Conservation (phyloP, 495 filamentous ascomycete genomes). For the Thermochaetoides thermophila region DNA sequence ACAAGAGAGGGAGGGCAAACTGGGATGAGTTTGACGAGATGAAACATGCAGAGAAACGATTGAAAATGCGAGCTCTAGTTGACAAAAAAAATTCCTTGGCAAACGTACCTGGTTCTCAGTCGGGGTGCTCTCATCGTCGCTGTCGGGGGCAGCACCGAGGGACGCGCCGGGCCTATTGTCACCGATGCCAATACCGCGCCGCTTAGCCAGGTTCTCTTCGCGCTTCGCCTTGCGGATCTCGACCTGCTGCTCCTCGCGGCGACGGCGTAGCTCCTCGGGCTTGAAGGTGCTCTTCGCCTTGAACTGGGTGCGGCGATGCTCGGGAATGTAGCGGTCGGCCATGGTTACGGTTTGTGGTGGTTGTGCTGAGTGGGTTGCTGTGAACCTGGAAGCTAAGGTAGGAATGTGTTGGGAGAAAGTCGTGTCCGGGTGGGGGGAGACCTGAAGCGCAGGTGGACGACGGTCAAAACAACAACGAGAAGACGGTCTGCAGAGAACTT, state of each 20-base stretch:
- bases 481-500: too few relatives aligned
- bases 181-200: slow-evolving; percentile 72
- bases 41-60: too few relatives aligned
- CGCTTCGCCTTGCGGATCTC: slow-evolving; percentile 97
- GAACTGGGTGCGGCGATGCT: slow-evolving; percentile 97
- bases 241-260: slow-evolving; percentile 96
- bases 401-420: slow-evolving; percentile 2
- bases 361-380: slow-evolving; percentile 14
- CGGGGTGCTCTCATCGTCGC: slow-evolving; percentile 88
- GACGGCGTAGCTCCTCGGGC: slow-evolving; percentile 94
- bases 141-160: slow-evolving; percentile 77
- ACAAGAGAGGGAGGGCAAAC: slow-evolving; percentile 1
- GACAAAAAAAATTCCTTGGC: slow-evolving; percentile 4
- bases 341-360: slow-evolving; percentile 42
- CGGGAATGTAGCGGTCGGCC: slow-evolving; percentile 97
- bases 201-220: slow-evolving; percentile 96
- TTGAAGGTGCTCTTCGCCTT: slow-evolving; percentile 98
- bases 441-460: too few relatives aligned
- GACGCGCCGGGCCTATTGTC: slow-evolving; percentile 75
- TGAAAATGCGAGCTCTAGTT: too few relatives aligned
- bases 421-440: too few relatives aligned
- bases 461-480: too few relatives aligned
- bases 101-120: slow-evolving; percentile 95
- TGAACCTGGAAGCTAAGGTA: too few relatives aligned
- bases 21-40: neutral